Evolutionary conservation across 2,329 filamentous ascomycete species (phyloP).

Genomic region (Colletotrichum tropicicola): DNA sequence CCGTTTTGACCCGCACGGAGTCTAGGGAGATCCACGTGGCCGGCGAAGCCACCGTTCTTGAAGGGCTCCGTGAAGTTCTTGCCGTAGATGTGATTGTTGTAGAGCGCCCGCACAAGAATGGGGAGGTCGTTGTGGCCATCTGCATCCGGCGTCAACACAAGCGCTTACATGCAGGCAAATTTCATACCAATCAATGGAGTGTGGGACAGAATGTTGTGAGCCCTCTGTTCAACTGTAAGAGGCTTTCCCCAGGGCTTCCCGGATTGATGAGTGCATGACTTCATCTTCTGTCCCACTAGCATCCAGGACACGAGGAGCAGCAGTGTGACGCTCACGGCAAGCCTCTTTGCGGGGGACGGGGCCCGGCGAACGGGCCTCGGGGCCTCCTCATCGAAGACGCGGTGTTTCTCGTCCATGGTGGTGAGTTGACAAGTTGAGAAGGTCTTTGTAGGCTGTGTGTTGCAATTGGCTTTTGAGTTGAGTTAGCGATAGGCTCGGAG

Average conservation of each 20-base stretch:
- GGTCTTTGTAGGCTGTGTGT: neutral
- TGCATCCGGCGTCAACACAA: conserved; percentile 41
- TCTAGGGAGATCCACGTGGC: conserved; percentile 83
- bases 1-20: conserved; percentile 77
- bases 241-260: conserved; percentile 36
- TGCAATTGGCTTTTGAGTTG: neutral
- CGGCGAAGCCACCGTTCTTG: conserved; percentile 70
- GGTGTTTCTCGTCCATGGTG: conserved; percentile 16
- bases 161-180: neutral
- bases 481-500: neutral
- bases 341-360: conserved; percentile 10
- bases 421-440: neutral
- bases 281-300: conserved; percentile 11
- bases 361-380: neutral
- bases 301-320: conserved; percentile 24
- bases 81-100: conserved; percentile 81
- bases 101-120: conserved; percentile 72
- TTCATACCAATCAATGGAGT: conserved; percentile 60
- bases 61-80: conserved; percentile 79
- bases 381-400: neutral
- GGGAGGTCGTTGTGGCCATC: conserved; percentile 93
- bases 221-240: conserved; percentile 51
- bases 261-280: conserved; percentile 25
- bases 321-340: conserved; percentile 26
- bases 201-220: conserved; percentile 52